Conservation (phyloP, 1,139 yeast species). For the Arxiozyma heterogenica region DNA sequence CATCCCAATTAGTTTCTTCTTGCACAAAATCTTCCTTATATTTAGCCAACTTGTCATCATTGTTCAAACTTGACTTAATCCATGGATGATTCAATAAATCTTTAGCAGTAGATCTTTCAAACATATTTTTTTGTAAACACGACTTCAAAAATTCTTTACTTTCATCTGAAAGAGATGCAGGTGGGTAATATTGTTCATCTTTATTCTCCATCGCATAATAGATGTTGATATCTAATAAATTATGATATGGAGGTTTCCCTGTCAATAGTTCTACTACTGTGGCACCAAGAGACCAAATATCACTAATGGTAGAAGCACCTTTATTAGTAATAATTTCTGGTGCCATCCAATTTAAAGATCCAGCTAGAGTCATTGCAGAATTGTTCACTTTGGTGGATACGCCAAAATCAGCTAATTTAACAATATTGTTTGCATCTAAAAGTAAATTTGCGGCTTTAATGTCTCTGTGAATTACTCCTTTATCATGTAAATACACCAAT, state of each 20-base stretch:
- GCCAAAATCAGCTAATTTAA: conserved; percentile 92
- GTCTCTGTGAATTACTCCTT: conserved; percentile 92
- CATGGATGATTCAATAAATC: conserved; percentile 24
- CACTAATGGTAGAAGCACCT: conserved; percentile 83
- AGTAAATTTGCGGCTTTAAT: conserved; percentile 91
- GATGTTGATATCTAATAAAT: conserved; percentile 76
- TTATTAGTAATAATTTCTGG: conserved; percentile 90
- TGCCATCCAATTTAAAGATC: conserved; percentile 99
- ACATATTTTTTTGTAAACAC: conserved; percentile 53
- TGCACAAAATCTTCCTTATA: conserved; percentile 19
- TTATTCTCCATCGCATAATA: conserved; percentile 89
- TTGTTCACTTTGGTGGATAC: conserved; percentile 85
- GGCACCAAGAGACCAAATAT: conserved; percentile 92
- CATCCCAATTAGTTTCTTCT: conserved; percentile 23
- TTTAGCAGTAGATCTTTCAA: conserved; percentile 25
- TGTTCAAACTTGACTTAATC: conserved; percentile 9
- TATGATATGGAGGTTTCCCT: conserved; percentile 81
- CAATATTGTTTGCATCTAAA: conserved; percentile 72
- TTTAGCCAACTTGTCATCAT: conserved; percentile 5
- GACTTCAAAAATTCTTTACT: conserved; percentile 57
- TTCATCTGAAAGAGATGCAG: conserved; percentile 45
- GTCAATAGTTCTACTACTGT: conserved; percentile 81
- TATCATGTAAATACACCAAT: conserved; percentile 65
- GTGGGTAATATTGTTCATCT: conserved; percentile 76
- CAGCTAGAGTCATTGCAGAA: conserved; percentile 72